These are phyloP conservation scores for Ophiostoma sp. DNA, from an alignment of 2,329 filamentous ascomycete species.

Conservation along the genomic window DNA sequence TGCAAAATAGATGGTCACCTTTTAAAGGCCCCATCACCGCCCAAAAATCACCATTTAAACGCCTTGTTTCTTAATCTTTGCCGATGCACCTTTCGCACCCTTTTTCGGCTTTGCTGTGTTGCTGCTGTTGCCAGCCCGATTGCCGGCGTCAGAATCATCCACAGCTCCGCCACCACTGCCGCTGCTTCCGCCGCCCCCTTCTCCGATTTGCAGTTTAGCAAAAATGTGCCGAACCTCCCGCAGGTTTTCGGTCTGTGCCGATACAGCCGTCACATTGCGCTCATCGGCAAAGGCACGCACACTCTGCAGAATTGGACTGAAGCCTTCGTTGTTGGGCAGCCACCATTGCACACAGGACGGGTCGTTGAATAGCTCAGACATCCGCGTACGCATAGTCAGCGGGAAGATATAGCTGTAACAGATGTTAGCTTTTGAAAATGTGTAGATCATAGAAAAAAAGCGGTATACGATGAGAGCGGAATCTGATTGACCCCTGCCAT, in stretches of 20 bases:
- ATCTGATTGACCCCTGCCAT: not conserved
- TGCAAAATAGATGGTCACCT: not conserved
- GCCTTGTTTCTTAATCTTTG: slow-evolving; percentile 12
- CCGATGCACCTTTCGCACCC: not conserved
- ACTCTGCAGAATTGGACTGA: slow-evolving; percentile 70
- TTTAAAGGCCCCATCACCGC: not conserved
- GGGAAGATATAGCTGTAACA: slow-evolving; percentile 78
- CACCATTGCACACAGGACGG: slow-evolving; percentile 78
- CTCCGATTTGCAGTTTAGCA: slow-evolving; percentile 56
- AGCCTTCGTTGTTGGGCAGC: slow-evolving; percentile 79
- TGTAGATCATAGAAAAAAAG: not conserved
- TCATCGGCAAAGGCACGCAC: slow-evolving; percentile 82
- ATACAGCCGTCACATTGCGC: slow-evolving; percentile 62
- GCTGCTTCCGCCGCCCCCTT: slow-evolving; percentile 9
- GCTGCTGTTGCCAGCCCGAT: not conserved
- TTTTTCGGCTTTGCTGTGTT: not conserved
- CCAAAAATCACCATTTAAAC: not conserved
- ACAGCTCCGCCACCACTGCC: not conserved
- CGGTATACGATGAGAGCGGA: not conserved
- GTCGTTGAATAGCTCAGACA: slow-evolving; percentile 74
- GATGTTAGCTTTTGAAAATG: slow-evolving; percentile 13
- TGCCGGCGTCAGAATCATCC: slow-evolving; percentile 13
- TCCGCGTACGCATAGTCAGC: slow-evolving; percentile 67
- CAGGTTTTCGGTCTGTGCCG: slow-evolving; percentile 63
- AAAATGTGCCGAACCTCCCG: slow-evolving; percentile 76